Evolutionary conservation across 371 early-diverging fungal genomes (phyloP).

Genomic region (Dichotomocladium elegans): DNA sequence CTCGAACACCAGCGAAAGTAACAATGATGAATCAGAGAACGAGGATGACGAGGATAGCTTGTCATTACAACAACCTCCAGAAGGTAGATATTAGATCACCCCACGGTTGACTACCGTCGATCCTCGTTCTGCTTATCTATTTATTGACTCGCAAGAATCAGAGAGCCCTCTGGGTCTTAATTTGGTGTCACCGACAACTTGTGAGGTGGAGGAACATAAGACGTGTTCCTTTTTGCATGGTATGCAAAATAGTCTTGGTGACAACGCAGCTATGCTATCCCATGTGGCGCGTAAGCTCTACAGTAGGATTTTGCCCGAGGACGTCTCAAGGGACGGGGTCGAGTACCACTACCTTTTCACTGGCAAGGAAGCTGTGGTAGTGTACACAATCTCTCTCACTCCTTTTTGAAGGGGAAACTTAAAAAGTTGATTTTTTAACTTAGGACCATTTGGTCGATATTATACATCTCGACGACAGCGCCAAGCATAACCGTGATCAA

Average conservation of each 20-base stretch:
- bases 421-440: background rate
- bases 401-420: too few relatives aligned
- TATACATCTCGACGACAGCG: slow-evolving; percentile 27
- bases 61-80: too few relatives aligned
- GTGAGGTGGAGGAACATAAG: slow-evolving; percentile 12
- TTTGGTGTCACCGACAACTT: slow-evolving; percentile 15
- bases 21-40: background rate
- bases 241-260: background rate
- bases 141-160: too few relatives aligned
- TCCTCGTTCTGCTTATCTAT: too few relatives aligned
- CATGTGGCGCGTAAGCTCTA: slow-evolving; percentile 71
- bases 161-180: too few relatives aligned
- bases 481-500: slow-evolving; percentile 70
- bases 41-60: too few relatives aligned
- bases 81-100: too few relatives aligned
- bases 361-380: slow-evolving; percentile 81
- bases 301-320: slow-evolving; percentile 26
- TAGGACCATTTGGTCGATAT: slow-evolving; percentile 60
- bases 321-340: slow-evolving; percentile 67
- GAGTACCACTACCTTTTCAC: slow-evolving; percentile 76
- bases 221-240: slow-evolving; percentile 11
- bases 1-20: too few relatives aligned
- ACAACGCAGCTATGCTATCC: slow-evolving; percentile 73
- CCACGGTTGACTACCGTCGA: too few relatives aligned
- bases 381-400: background rate